A percentile compares a stretch with the other conserved stretches of the same genome.
phyloP scores from a whole-genome alignment of 352 stramenopile species.

The Globisporangium spinosum region DNA sequence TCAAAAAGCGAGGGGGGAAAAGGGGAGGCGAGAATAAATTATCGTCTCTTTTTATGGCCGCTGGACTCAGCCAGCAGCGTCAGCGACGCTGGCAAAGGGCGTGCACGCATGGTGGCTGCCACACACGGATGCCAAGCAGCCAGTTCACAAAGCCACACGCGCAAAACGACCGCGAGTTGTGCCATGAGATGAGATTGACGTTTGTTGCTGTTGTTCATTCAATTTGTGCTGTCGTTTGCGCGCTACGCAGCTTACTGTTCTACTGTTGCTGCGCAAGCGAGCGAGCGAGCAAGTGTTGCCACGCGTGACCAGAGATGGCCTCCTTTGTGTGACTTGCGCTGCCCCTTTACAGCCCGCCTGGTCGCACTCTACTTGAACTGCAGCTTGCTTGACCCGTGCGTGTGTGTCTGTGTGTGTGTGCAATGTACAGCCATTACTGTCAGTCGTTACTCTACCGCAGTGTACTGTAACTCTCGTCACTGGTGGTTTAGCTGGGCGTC shows the following conservation, averaged over 20 bases:
- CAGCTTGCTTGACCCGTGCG: not conserved
- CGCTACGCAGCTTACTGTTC: not conserved
- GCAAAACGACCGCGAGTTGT: not conserved
- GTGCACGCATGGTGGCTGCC: not conserved
- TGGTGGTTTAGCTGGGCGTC: not conserved
- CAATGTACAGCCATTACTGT: not conserved
- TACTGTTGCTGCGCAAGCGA: not conserved
- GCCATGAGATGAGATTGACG: not conserved
- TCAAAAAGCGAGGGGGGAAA: not conserved
- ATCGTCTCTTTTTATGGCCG: not conserved
- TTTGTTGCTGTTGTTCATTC: slow-evolving; percentile 1
- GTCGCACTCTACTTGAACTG: slow-evolving; percentile 1
- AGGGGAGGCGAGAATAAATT: not conserved
- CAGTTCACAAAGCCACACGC: slow-evolving; percentile 4
- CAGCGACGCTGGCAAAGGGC: not conserved
- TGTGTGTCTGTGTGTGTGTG: not conserved
- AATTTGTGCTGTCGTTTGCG: slow-evolving; percentile 2
- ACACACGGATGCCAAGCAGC: not conserved
- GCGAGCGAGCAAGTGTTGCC: not conserved
- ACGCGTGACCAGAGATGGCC: slow-evolving; percentile 2
- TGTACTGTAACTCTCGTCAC: not conserved
- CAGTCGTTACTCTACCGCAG: not conserved
- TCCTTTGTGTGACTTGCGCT: not conserved
- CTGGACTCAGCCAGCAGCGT: not conserved
- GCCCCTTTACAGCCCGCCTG: slow-evolving; percentile 8